These are phyloP conservation scores for Cytospora piceicola DNA, from an alignment of 2,329 filamentous ascomycete species.

Conservation along the genomic window DNA sequence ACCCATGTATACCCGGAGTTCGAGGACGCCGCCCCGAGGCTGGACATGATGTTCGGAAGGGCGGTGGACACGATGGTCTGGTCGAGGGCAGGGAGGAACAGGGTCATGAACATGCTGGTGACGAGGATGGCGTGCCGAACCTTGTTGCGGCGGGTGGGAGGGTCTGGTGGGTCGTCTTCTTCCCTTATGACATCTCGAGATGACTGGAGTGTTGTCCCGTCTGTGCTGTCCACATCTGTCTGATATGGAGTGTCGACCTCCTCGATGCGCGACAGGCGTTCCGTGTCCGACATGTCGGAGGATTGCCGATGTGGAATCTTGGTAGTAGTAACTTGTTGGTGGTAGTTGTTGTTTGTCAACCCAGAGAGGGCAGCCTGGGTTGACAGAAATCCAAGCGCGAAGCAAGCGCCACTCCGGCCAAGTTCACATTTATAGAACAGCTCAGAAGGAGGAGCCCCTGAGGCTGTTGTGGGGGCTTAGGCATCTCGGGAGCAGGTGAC, in stretches of 20 bases:
- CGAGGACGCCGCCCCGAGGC: constrained; percentile 16
- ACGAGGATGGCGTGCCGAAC: constrained; percentile 21
- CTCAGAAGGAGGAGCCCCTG: background rate
- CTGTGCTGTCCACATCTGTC: constrained; percentile 19
- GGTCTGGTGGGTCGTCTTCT: background rate
- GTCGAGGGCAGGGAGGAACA: constrained; percentile 26
- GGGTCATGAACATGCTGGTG: constrained; percentile 25
- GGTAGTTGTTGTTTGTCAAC: background rate
- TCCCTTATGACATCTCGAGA: constrained; percentile 1
- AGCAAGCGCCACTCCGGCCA: background rate
- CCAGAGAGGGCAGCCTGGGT: background rate
- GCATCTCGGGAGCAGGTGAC: background rate
- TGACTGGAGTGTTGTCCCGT: constrained; percentile 11
- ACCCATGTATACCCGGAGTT: constrained; percentile 26
- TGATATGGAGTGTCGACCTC: constrained; percentile 8
- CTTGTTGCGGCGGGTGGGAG: constrained; percentile 5
- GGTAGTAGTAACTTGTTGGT: background rate
- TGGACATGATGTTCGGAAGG: constrained; percentile 22
- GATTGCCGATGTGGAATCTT: background rate
- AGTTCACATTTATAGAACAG: background rate
- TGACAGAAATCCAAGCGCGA: background rate
- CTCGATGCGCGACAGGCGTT: background rate
- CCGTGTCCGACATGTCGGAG: background rate
- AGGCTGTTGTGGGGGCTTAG: background rate
- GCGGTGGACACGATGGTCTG: constrained; percentile 26